Percentiles rank a stretch among this genome's conserved stretches.
Evolutionary conservation across 257 asterid species (phyloP).

Genomic region (Asclepias syriaca): DNA sequence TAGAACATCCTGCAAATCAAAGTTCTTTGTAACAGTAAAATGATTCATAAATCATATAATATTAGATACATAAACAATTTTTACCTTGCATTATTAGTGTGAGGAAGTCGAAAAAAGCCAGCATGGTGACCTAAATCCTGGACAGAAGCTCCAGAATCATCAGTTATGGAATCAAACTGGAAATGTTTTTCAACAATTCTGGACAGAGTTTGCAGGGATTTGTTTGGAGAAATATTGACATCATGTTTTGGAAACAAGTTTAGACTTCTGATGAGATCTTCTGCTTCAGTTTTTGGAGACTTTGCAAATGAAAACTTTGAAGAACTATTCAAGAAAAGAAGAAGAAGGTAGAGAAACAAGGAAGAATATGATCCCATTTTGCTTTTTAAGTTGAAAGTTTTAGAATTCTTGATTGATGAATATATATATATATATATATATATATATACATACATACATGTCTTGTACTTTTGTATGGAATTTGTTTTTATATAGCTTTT

Average conservation of each 20-base stretch:
- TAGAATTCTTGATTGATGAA: not conserved
- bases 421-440: too few species aligned
- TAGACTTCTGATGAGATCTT: conserved; percentile 30
- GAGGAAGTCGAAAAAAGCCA: conserved; percentile 41
- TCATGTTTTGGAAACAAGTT: conserved; percentile 40
- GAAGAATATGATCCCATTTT: not conserved
- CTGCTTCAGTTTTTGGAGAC: conserved; percentile 26
- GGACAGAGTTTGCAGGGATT: not conserved
- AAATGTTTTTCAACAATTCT: conserved; percentile 27
- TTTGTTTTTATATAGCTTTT: too few species aligned
- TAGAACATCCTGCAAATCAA: conserved; percentile 51
- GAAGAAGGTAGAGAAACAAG: not conserved
- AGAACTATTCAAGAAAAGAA: conserved; percentile 9
- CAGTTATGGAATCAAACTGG: conserved; percentile 16
- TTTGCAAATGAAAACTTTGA: conserved; percentile 17
- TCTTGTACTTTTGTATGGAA: too few species aligned
- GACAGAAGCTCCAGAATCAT: conserved; percentile 23
- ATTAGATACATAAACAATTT: too few species aligned
- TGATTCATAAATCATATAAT: too few species aligned
- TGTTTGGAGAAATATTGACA: conserved; percentile 15
- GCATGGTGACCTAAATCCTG: conserved; percentile 41
- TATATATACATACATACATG: too few species aligned
- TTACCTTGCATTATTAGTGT: conserved; percentile 34
- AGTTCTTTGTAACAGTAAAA: too few species aligned
- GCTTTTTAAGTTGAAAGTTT: not conserved